A percentile compares a stretch with the other conserved stretches of the same genome.
Evolutionary conservation across 164 flowering plant species (phyloP).

Genomic region (Nelumbo lutea): DNA sequence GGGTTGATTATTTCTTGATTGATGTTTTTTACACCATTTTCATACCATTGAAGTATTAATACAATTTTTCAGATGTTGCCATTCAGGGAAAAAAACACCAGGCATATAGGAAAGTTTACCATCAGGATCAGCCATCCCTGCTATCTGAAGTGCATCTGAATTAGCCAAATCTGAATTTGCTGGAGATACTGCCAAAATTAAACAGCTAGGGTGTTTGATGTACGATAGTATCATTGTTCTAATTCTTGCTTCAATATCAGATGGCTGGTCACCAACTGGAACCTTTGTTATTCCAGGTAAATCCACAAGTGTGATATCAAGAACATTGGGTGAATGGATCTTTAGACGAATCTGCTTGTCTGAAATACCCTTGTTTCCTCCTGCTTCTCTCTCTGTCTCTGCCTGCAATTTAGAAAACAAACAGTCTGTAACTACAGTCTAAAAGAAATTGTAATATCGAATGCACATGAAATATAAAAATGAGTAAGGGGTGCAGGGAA

Average conservation of each 20-base stretch:
- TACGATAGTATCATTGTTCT: conserved; percentile 42
- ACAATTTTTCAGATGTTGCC: too few species aligned
- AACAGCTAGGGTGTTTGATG: conserved; percentile 35
- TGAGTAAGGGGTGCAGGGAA: background rate
- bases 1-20: too few species aligned
- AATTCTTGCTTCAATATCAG: conserved; percentile 34
- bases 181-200: conserved; percentile 38
- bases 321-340: conserved; percentile 37
- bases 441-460: background rate
- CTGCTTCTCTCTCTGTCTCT: conserved; percentile 35
- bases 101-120: conserved; percentile 15
- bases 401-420: conserved; percentile 21
- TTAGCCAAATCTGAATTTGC: conserved; percentile 39
- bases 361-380: conserved; percentile 38
- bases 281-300: conserved; percentile 43
- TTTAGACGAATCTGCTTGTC: conserved; percentile 39
- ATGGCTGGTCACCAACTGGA: conserved; percentile 40
- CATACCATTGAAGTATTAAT: too few species aligned
- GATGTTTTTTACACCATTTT: too few species aligned
- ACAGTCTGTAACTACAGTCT: background rate
- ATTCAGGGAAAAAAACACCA: too few species aligned
- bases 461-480: background rate
- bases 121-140: conserved; percentile 39
- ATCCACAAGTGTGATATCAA: conserved; percentile 38
- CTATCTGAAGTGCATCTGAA: conserved; percentile 44